phyloP scores from a whole-genome alignment of 1,139 yeast genomes.

The Geotrichum siamense region DNA sequence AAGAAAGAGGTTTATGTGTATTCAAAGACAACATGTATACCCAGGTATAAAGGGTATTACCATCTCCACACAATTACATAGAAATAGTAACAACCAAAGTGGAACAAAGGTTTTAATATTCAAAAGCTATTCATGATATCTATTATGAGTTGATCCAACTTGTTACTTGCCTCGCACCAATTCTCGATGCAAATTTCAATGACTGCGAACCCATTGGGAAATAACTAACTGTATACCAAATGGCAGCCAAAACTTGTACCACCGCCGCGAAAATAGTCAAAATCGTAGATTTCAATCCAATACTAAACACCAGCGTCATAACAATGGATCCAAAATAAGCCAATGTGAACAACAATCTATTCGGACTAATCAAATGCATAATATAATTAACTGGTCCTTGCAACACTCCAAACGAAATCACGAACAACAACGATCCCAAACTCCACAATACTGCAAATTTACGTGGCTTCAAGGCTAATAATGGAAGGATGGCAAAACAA shows the following conservation, averaged over 20 bases:
- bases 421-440: constrained; percentile 79
- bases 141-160: constrained; percentile 34
- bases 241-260: constrained; percentile 72
- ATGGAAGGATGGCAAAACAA: constrained; percentile 80
- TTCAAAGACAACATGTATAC: no score
- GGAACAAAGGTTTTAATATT: not conserved
- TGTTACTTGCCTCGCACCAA: constrained; percentile 64
- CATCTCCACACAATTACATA: constrained; percentile 17
- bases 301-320: constrained; percentile 53
- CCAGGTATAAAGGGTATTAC: not conserved
- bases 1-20: no score
- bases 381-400: constrained; percentile 85
- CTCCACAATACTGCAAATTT: constrained; percentile 86
- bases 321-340: constrained; percentile 72
- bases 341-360: constrained; percentile 69
- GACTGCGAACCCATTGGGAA: constrained; percentile 95
- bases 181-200: constrained; percentile 70
- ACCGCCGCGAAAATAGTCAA: constrained; percentile 70
- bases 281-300: constrained; percentile 55
- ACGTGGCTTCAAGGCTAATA: constrained; percentile 80
- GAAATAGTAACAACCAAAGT: not conserved
- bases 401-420: constrained; percentile 79
- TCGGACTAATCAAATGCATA: constrained; percentile 65
- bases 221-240: constrained; percentile 84
- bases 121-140: no score